Base-by-base conservation (phyloP, 805 yeast genomes). In the Suhomyces sp. region DNA sequence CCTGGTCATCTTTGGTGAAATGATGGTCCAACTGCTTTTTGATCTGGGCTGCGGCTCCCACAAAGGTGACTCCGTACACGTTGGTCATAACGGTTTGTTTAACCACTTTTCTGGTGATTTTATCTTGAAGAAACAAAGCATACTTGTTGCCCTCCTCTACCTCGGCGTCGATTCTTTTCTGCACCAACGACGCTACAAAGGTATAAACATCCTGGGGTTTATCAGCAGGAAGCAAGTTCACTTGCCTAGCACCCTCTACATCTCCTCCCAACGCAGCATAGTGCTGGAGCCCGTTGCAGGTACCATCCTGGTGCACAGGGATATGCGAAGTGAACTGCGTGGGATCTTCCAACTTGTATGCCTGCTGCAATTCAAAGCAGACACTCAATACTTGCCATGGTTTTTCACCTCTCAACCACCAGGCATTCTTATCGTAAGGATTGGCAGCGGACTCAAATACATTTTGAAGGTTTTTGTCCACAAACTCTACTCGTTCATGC, bases 51-150 rank as follows among this genome's bases (percentile, higher is more conserved):
- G 89, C 82, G 0, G 98, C 99, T 15, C 99, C 99, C 55, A 89
- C 81, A 64, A 81, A 90, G 0, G 99, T 93, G 10, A 93, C 99
- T 61, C 99, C 99, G 65, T 93, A 93, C 35, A 93, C 99, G 62
- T 91, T 92, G 0, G 99, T 93, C 99, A 93, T 93, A 22, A 93
- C 98, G 0, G 99, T 90, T 67, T 93, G 99, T 65, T 93, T 93
- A 35, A 94, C 97, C 44, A 94, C 86, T 65, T 93, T 93, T 60
- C 99, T 81, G 17, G 85, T 80, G 52, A 93, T 81, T 53, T 83
- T 79, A 48, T 85, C 87, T 51, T 79, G 74, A 40, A 87, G 69
- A 31, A 72, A 66, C n/a, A 63, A 52, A 1, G 92, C 93, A 50
- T 69, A 68, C 50, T 77, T 78, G 54, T 80, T 76, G 8, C 85